phyloP scores from a whole-genome alignment of 306 rosid species.

The Cicer chorassanicum region DNA sequence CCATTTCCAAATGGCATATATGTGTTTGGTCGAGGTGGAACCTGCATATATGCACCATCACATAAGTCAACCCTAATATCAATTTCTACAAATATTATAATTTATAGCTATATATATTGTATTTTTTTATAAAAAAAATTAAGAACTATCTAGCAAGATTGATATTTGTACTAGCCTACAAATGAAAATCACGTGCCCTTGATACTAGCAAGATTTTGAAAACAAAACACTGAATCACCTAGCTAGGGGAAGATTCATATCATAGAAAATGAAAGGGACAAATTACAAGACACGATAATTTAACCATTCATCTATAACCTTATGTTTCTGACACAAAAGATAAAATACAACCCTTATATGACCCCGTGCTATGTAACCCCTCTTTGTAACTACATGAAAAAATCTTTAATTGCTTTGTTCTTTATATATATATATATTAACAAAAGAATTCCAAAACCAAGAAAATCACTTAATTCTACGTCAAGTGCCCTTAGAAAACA shows the following conservation, averaged over 20 bases:
- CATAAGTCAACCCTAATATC: slow-evolving; percentile 33
- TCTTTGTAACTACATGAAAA: neutral
- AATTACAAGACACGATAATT: slow-evolving; percentile 40
- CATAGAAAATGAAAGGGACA: slow-evolving; percentile 59
- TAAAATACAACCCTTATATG: slow-evolving; percentile 29
- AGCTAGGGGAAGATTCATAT: slow-evolving; percentile 47
- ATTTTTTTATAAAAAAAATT: neutral
- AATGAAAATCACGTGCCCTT: slow-evolving; percentile 65
- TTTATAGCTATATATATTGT: too few relatives aligned
- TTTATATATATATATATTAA: too few relatives aligned
- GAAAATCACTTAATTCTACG: too few relatives aligned
- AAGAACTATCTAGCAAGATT: neutral
- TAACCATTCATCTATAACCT: slow-evolving; percentile 51
- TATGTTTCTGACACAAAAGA: slow-evolving; percentile 54
- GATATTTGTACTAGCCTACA: slow-evolving; percentile 46
- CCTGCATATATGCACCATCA: slow-evolving; percentile 56
- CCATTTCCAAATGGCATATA: slow-evolving; percentile 95
- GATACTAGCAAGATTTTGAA: slow-evolving; percentile 47
- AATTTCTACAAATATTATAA: too few relatives aligned
- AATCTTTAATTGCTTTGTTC: neutral
- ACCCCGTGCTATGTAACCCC: slow-evolving; percentile 1
- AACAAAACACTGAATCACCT: slow-evolving; percentile 22
- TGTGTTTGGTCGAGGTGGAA: slow-evolving; percentile 85
- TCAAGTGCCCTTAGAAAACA: too few relatives aligned
- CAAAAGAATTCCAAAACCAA: too few relatives aligned